phyloP scores from a whole-genome alignment of 495 filamentous ascomycete genomes.

The Glonium stellatum region DNA sequence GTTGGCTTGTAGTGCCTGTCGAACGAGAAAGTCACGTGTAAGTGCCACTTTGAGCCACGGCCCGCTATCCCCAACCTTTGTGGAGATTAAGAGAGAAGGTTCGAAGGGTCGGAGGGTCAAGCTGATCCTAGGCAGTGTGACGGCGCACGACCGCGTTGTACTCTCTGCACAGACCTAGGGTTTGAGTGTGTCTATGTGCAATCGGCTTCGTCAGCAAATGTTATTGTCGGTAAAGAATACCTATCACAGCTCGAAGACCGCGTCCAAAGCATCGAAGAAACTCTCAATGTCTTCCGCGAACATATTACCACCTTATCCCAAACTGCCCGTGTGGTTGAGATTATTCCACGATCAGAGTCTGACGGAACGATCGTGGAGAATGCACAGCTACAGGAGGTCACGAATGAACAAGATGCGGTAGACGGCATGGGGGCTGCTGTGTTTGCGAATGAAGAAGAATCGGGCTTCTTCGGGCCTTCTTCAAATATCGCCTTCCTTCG shows the following conservation, averaged over 20 bases:
- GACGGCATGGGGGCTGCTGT: slow-evolving; percentile 42
- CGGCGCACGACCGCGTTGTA: slow-evolving; percentile 43
- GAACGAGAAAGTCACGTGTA: slow-evolving; percentile 44
- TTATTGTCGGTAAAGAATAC: slow-evolving; percentile 43
- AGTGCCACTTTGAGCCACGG: slow-evolving; percentile 5
- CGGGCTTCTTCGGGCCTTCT: slow-evolving; percentile 45
- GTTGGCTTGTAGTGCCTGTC: slow-evolving; percentile 43
- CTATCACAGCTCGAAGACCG: slow-evolving; percentile 1
- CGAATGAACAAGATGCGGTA: slow-evolving; percentile 15
- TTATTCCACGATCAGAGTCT: slow-evolving; percentile 2
- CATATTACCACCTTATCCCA: neutral
- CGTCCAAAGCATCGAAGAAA: neutral
- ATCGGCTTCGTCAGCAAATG: slow-evolving; percentile 36
- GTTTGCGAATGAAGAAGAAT: slow-evolving; percentile 42
- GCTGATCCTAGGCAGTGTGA: slow-evolving; percentile 34
- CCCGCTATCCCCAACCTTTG: neutral
- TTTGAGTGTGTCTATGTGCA: slow-evolving; percentile 44
- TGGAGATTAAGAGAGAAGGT: neutral
- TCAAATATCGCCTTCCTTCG: slow-evolving; percentile 46
- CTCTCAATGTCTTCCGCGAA: neutral
- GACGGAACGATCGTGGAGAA: slow-evolving; percentile 22
- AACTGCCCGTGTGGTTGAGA: neutral
- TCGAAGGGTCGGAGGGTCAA: neutral
- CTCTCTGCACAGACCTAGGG: slow-evolving; percentile 39
- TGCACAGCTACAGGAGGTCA: slow-evolving; percentile 27